Conservation (phyloP, 139 green algal genomes). For the Tetradesmus lagerheimii region DNA sequence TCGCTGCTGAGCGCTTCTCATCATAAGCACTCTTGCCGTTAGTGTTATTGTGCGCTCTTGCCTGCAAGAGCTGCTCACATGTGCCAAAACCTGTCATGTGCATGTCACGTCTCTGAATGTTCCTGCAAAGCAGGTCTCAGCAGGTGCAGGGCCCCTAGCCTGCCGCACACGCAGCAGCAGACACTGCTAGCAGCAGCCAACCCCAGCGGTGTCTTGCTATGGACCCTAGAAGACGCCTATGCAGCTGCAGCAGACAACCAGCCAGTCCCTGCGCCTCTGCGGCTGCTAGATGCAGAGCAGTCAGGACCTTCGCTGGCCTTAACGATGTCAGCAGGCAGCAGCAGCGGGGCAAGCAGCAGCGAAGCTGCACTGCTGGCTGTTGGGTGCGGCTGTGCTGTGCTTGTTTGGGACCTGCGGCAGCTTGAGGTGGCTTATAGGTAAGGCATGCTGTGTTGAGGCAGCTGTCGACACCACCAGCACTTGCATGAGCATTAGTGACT, state of each 20-base stretch:
- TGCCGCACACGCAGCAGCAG: not conserved
- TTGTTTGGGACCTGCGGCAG: slow-evolving; percentile 23
- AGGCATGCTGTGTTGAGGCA: not conserved
- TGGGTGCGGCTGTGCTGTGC: not conserved
- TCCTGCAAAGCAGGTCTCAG: not conserved
- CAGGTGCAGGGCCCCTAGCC: not conserved
- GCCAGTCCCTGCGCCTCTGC: slow-evolving; percentile 13
- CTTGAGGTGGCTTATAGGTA: slow-evolving; percentile 14
- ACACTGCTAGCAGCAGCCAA: slow-evolving; percentile 3
- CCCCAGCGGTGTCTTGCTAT: not conserved
- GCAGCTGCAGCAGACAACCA: not conserved
- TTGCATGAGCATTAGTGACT: no score
- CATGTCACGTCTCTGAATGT: not conserved
- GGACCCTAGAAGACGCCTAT: slow-evolving; percentile 26
- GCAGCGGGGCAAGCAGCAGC: not conserved
- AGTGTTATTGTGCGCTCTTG: no score
- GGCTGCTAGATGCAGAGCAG: not conserved
- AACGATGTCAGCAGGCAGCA: not conserved
- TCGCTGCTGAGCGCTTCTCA: no score
- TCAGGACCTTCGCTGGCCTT: not conserved
- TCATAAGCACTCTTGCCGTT: no score
- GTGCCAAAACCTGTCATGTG: no score
- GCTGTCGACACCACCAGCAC: no score
- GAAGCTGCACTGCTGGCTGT: not conserved
- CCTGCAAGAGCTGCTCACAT: no score